A percentile compares a stretch with the other conserved stretches of the same genome.
These are phyloP conservation scores for Coccomyxa sp. DNA, from an alignment of 139 green algal genomes.

Conservation along the genomic window DNA sequence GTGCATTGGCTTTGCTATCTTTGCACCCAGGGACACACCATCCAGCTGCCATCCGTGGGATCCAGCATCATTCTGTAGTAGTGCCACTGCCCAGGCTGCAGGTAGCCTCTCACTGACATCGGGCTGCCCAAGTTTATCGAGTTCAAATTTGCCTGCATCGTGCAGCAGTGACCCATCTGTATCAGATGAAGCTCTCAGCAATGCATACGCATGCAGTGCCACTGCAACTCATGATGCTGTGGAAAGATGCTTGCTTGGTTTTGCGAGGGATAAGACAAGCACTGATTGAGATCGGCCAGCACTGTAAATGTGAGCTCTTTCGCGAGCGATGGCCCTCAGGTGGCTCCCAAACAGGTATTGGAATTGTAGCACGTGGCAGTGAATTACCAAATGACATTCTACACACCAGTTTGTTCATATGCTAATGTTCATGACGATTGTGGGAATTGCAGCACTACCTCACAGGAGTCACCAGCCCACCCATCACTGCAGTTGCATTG, in stretches of 20 bases:
- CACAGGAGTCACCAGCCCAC: background rate
- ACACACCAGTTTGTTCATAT: no score
- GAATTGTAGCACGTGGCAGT: background rate
- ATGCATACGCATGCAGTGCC: background rate
- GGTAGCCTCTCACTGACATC: background rate
- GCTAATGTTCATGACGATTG: no score
- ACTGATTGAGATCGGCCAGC: no score
- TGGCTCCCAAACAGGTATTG: background rate
- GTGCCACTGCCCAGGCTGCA: constrained; percentile 7
- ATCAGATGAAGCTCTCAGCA: background rate
- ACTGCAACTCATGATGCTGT: background rate
- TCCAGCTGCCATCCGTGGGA: background rate
- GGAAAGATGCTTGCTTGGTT: background rate
- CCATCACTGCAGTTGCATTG: background rate
- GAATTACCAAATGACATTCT: background rate
- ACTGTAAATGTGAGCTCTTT: no score
- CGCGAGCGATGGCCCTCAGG: no score
- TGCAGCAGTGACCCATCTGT: no score
- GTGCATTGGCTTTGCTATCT: no score
- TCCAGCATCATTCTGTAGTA: constrained; percentile 6
- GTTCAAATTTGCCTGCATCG: background rate
- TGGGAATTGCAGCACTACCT: background rate
- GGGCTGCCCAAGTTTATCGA: background rate
- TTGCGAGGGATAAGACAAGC: no score
- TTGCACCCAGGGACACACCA: background rate